phyloP scores from a whole-genome alignment of 2,329 filamentous ascomycete species.

The Zasmidium cellare region DNA sequence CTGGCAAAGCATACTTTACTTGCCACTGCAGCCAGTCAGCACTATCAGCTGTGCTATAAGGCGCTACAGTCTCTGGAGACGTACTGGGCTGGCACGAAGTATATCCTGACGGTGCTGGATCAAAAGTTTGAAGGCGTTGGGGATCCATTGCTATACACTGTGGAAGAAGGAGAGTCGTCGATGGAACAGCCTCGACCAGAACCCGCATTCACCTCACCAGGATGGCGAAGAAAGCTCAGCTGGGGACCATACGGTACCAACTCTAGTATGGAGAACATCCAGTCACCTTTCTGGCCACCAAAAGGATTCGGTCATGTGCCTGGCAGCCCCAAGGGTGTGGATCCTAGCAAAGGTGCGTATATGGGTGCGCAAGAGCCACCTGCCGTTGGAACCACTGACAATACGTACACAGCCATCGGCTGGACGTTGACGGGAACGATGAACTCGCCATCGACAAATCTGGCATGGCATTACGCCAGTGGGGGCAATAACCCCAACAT shows the following conservation, averaged over 20 bases:
- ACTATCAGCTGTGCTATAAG: constrained; percentile 85
- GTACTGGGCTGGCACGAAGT: constrained; percentile 85
- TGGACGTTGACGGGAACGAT: constrained; percentile 88
- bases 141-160: constrained; percentile 66
- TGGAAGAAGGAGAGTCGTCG: constrained; percentile 76
- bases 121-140: constrained; percentile 86
- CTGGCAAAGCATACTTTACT: constrained; percentile 71
- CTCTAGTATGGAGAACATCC: constrained; percentile 8
- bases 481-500: constrained; percentile 28
- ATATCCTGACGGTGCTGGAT: constrained; percentile 82
- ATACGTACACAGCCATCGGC: constrained; percentile 59
- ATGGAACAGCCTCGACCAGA: constrained; percentile 53
- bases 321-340: constrained; percentile 50
- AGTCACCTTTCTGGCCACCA: constrained; percentile 23
- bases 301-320: constrained; percentile 29
- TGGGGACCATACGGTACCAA: constrained; percentile 43
- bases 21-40: constrained; percentile 78
- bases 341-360: constrained; percentile 51
- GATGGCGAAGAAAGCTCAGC: constrained; percentile 50
- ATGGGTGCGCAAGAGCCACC: constrained; percentile 11
- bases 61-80: constrained; percentile 76
- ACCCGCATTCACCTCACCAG: constrained; percentile 52
- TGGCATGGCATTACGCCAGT: constrained; percentile 77
- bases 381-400: constrained; percentile 6
- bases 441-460: constrained; percentile 79